Evolutionary conservation across 2,329 filamentous ascomycete genomes (phyloP), one percentile per base, ranked within the genome.

Genomic region (Pseudopyricularia javanii): DNA sequence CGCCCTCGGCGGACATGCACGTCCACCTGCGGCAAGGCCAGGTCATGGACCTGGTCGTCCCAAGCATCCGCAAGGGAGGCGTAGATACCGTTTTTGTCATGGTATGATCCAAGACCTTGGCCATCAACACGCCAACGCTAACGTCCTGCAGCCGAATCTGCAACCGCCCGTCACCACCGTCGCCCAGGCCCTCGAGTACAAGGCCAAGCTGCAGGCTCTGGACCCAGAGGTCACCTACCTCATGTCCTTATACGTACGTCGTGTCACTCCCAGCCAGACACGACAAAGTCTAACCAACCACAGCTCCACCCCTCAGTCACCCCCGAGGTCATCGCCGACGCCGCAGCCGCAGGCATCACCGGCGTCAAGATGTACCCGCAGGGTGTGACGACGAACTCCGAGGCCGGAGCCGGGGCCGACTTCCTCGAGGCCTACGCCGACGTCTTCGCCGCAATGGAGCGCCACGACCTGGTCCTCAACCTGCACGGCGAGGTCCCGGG

Each of bases 391-490:
- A 85, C 82, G 49, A 85, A 85, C 67, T 83, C 80, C 22, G 74
- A 78, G 49, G 80, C 78, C 26, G 88, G 87, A 12, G 86, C 91
- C 24, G 71, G 85, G 15, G 78, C 81, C 54, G 48, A 50, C 20
- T 50, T 51, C n/a, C 37, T 51, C 35, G 30, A 50, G 11, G 28
- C 50, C 50, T 80, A 88, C 61, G 80, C 82, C 55, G 70, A 75
- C 32, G 86, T 91, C 14, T 95, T 97, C 63, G 79, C 76, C n/a
- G 86, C 88, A 58, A 96, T 97, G 91, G 86, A 95, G 64, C 72
- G 83, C 55, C 80, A 90, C 59, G 82, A 84, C 59, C 74, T 95
- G 64, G 62, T 68, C 17, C 62, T 68, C 43, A 96, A 96, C 70
- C 74, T 97, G n/a, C 91, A 97, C 66, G 91, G 91, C 58, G 91